Evolutionary conservation across 306 rosid genomes (phyloP), one percentile per base, ranked within the genome.

Genomic region (Trifolium subterraneum): DNA sequence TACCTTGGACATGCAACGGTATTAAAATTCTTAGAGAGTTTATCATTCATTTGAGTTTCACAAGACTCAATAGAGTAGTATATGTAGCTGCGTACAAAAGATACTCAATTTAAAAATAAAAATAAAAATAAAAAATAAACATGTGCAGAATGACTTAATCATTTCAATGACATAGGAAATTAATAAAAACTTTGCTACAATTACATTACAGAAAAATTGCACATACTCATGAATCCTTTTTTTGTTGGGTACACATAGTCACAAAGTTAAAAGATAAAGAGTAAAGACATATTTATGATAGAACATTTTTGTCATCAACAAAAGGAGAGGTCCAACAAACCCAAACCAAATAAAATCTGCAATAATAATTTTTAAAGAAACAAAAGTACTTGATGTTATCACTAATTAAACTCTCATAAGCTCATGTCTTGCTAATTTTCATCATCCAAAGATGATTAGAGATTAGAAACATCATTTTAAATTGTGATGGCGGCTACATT

Each of bases 291-390:
- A 29, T 4, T 6, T 4, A 29, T 29, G 7, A 29, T 29, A 29
- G 4, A 29, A 29, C 4, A 29, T 29, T 29, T 29, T 29, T 29
- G 33, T 29, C 33, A 29, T 29, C 33, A 29, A 29, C 33, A 29
- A 29, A 29, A 29, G 33, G 33, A 29, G 33, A 29, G 6, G 33
- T 29, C 33, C 4, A 29, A 29, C 33, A 29, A 29, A 29, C 33
- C 5, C 33, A 29, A 20, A 73, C 10, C 51, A 68, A 70, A 45
- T 39, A 62, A 59, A 41, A 9, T 41, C 47, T 41, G 38, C 7
- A 45, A 68, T 70, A 78, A 80, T 66, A 74, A 80, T 62, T 59
- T 47, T 71, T 54, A 42, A 78, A 35, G 52, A 64, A 81, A 78
- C 54, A 45, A 58, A 78, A 52, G 45, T 66, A 78, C 56, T 52